phyloP scores from a whole-genome alignment of 768 basidiomycete genomes.

The Rhodosporidiobolus odoratus region DNA sequence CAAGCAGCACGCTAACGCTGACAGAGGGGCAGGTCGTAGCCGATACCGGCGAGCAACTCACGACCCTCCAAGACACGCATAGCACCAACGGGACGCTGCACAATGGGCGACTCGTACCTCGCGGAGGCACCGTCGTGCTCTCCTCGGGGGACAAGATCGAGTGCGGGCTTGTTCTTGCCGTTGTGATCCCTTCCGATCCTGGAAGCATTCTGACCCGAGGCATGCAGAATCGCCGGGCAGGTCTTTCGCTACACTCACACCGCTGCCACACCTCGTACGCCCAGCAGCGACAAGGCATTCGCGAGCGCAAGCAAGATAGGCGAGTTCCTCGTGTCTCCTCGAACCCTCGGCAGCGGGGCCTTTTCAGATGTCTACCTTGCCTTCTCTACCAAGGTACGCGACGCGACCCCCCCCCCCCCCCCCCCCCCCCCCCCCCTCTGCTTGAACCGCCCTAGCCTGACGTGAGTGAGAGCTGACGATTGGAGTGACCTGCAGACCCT shows the following conservation, averaged over 20 bases:
- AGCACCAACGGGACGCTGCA: constrained; percentile 25
- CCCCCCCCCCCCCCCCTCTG: not conserved
- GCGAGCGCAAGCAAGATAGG: not conserved
- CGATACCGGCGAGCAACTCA: constrained; percentile 26
- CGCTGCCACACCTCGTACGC: not conserved
- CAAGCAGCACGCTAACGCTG: no score
- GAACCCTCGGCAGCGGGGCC: constrained; percentile 24
- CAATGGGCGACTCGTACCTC: constrained; percentile 13
- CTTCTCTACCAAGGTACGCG: constrained; percentile 13
- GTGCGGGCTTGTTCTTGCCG: not conserved
- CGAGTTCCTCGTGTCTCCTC: constrained; percentile 6
- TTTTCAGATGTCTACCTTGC: constrained; percentile 23
- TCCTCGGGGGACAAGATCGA: constrained; percentile 27
- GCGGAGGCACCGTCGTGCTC: constrained; percentile 11
- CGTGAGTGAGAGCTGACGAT: no score
- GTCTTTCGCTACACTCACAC: constrained; percentile 26
- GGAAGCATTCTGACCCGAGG: not conserved
- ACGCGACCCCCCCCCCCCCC: not conserved
- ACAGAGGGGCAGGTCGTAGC: not conserved
- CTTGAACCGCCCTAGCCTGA: not conserved
- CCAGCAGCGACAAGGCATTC: not conserved
- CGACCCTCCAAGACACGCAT: constrained; percentile 13
- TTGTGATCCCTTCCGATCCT: not conserved
- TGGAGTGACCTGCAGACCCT: not conserved
- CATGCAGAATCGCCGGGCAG: constrained; percentile 19